These are phyloP conservation scores for Kwoniella sp. DNA, from an alignment of 768 basidiomycete species.

Conservation along the genomic window DNA sequence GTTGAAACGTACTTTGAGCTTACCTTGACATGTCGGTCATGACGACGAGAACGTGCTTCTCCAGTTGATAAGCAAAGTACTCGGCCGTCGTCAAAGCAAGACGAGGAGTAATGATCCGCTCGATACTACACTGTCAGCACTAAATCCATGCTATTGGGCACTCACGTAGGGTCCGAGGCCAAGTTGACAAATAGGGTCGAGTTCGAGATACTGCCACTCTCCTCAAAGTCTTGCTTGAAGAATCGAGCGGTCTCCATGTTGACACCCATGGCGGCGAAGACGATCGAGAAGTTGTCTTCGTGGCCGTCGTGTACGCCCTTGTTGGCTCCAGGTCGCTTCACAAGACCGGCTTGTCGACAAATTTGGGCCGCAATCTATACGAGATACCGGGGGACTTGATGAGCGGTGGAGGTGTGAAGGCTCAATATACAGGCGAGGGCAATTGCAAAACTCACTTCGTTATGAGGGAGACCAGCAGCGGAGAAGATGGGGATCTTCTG, in stretches of 20 bases:
- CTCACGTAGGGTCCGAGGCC: conserved; percentile 90
- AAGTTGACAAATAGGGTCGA: conserved; percentile 98
- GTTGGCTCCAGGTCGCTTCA: conserved; percentile 78
- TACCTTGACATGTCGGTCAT: conserved; percentile 82
- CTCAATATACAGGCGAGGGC: conserved; percentile 13
- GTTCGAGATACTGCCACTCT: conserved; percentile 94
- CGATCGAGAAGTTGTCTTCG: conserved; percentile 99
- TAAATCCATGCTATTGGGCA: not conserved
- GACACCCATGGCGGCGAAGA: conserved; percentile 99
- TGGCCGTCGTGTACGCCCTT: conserved; percentile 98
- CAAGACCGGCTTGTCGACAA: conserved; percentile 96
- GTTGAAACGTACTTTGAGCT: not conserved
- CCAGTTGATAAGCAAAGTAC: conserved; percentile 98
- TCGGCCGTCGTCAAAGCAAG: conserved; percentile 97
- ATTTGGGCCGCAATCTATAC: conserved; percentile 96
- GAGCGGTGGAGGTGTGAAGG: not conserved
- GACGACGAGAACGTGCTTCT: conserved; percentile 99
- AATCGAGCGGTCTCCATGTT: conserved; percentile 99
- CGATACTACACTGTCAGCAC: conserved; percentile 63
- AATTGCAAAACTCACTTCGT: conserved; percentile 69
- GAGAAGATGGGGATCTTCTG: conserved; percentile 99
- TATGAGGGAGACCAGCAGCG: conserved; percentile 94
- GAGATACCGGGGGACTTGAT: conserved; percentile 8
- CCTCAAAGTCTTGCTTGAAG: conserved; percentile 99
- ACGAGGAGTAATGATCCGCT: conserved; percentile 98